Evolutionary conservation across 768 basidiomycete species (phyloP), one percentile per base, ranked within the genome.

Genomic region (Mycena vitilis): DNA sequence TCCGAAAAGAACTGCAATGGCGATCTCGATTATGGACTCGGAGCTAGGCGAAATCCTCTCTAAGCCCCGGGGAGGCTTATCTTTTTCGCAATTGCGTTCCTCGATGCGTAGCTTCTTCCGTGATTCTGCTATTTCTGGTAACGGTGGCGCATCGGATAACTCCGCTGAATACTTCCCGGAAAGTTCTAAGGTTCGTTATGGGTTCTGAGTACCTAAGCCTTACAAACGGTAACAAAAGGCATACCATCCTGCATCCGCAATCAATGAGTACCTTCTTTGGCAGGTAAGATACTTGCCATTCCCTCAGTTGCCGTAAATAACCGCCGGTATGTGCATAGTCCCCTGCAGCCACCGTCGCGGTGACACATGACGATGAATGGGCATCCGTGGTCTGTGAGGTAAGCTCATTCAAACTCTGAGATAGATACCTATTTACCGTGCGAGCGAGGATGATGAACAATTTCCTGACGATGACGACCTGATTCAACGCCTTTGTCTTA

Each of bases 291-390:
- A 25, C 42, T n/a, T n/a, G n/a, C n/a, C n/a, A n/a, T 5, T 11
- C 15, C 18, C 13, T n/a, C 9, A 55, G 55, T 4, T 20, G 20
- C 38, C 1, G 45, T 12, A 38, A 16, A 12, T 55, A 2, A 25
- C 9, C 16, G 2, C 6, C 23, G 22, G 18, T 12, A 11, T 22
- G 12, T 18, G 5, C 38, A 7, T 55, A 63, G 62, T 47, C n/a
- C 45, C 36, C 62, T 5, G 6, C 11, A 23, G 52, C 23, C 23
- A 47, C 16, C 30, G 63, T 57, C 1, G 54, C 45, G n/a, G 55
- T 64, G 34, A 64, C 63, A 15, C 63, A 64, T 37, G 63, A 63
- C 54, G 53, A 55, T 48, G 53, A 55, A 55, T 56, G 55, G 55
- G 23, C 38, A 6, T 56, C 55, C 44, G 62, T 63, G 9, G 5